phyloP scores from a whole-genome alignment of 495 filamentous ascomycete species.

The Staphylotrichum longicolle region DNA sequence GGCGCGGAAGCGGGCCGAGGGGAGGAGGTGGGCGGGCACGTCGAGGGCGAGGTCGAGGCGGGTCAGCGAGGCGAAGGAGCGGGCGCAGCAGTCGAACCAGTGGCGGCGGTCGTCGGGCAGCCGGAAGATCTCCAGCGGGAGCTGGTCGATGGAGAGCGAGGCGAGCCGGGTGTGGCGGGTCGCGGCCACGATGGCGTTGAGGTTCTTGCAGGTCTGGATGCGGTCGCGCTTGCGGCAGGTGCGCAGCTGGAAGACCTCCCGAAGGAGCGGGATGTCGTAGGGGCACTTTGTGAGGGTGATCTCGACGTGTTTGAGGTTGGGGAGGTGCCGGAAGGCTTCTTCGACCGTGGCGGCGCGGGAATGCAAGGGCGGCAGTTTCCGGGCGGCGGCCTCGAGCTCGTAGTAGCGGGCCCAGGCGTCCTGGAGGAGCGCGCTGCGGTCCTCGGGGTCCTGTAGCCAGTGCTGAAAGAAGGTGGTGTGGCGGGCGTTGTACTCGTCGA shows the following conservation, averaged over 20 bases:
- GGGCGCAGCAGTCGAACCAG: constrained; percentile 47
- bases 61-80: constrained; percentile 40
- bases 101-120: constrained; percentile 37
- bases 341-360: constrained; percentile 45
- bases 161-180: constrained; percentile 39
- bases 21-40: constrained; percentile 35
- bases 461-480: constrained; percentile 43
- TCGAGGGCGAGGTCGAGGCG: constrained; percentile 43
- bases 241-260: constrained; percentile 41
- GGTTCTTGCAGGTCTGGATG: constrained; percentile 41
- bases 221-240: constrained; percentile 46
- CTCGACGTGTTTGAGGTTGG: constrained; percentile 45
- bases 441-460: constrained; percentile 41
- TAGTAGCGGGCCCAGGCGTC: constrained; percentile 40
- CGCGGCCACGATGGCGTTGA: constrained; percentile 46
- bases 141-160: constrained; percentile 45
- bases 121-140: constrained; percentile 48
- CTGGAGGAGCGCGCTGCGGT: constrained; percentile 38
- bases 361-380: constrained; percentile 34
- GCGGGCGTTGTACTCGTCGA: constrained; percentile 45
- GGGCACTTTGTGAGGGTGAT: constrained; percentile 46
- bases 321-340: constrained; percentile 42
- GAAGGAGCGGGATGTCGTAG: constrained; percentile 38
- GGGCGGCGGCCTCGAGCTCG: constrained; percentile 38
- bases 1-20: constrained; percentile 37